Evolutionary conservation across 2,329 filamentous ascomycete genomes (phyloP), one percentile per base, ranked within the genome.

Genomic region (Delphinella strobiligena): DNA sequence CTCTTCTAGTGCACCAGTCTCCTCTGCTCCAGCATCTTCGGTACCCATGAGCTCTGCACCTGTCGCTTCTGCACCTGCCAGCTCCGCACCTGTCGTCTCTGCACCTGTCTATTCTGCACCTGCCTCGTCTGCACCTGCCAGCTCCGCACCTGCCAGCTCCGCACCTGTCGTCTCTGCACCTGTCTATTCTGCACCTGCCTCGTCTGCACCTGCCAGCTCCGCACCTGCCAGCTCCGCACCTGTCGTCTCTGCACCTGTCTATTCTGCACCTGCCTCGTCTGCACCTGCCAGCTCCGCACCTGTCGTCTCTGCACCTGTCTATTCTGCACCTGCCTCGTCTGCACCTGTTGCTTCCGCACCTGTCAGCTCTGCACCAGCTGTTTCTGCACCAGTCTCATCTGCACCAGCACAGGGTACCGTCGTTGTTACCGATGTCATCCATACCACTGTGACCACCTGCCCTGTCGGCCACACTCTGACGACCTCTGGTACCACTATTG

Each of bases 401-500:
- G 33, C 33, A 7, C 12, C 22, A 27, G 22, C 22, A 7, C 22
- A 27, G 3, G 4, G 4, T 8, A 19, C 19, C 19, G 15, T 41
- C 27, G 27, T 14, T 18, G n/a, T 37, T 31, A 37, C 36, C 22
- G 36, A 37, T 18, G 36, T 37, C 15, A 7, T 31, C 22, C 8
- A 37, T 22, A 31, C 22, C 36, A 37, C 36, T 17, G 24, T 37
- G 7, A 37, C 36, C 5, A 37, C 36, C 22, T 37, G 36, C 36
- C 36, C 36, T 29, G 36, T 31, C 24, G 36, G 36, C 36, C 36
- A 35, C 33, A 35, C 33, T n/a, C 19, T 24, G 2, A 22, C 11
- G 14, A 32, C 19, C 5, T 14, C 14, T 7, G 9, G 27, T 35
- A 50, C 61, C 44, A 60, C 59, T 32, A n/a, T n/a, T 14, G 24